A percentile compares a stretch with the other conserved stretches of the same genome.
Evolutionary conservation across 352 stramenopile species (phyloP).

Genomic region (Globisporangium abappressorium): DNA sequence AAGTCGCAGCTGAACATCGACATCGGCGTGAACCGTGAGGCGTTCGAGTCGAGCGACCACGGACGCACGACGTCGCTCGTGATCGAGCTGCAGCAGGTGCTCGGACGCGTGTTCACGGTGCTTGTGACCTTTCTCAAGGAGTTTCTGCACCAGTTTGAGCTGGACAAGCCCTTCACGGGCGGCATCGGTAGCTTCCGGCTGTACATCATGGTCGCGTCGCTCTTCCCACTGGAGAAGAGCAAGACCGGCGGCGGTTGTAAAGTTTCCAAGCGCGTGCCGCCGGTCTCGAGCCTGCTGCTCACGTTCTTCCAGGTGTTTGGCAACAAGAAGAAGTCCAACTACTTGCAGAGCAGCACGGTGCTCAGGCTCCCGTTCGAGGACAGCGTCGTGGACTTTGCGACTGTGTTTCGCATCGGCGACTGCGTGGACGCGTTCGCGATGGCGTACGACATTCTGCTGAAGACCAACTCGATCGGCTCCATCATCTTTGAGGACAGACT

Average conservation of each 20-base stretch:
- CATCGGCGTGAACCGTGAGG: slow-evolving; percentile 61
- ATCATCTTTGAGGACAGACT: slow-evolving; percentile 64
- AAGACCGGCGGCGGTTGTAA: not conserved
- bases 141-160: slow-evolving; percentile 71
- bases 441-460: slow-evolving; percentile 54
- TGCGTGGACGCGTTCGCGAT: slow-evolving; percentile 70
- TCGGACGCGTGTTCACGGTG: slow-evolving; percentile 45
- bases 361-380: slow-evolving; percentile 37
- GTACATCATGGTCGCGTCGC: slow-evolving; percentile 77
- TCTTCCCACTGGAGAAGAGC: slow-evolving; percentile 38
- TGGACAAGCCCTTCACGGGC: slow-evolving; percentile 80
- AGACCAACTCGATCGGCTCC: slow-evolving; percentile 41
- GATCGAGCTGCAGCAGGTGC: slow-evolving; percentile 34
- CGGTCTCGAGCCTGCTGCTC: slow-evolving; percentile 34
- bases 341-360: slow-evolving; percentile 48
- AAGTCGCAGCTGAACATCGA: slow-evolving; percentile 56
- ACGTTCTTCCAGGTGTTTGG: slow-evolving; percentile 68
- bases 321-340: slow-evolving; percentile 49
- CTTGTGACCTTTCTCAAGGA: slow-evolving; percentile 74
- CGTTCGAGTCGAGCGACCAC: slow-evolving; percentile 56
- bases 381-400: slow-evolving; percentile 48
- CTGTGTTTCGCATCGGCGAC: slow-evolving; percentile 65
- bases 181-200: slow-evolving; percentile 75
- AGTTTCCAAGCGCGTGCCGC: slow-evolving; percentile 6
- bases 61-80: slow-evolving; percentile 60